Evolutionary conservation across 768 basidiomycete genomes (phyloP).

Genomic region (Psilocybe cubensis): DNA sequence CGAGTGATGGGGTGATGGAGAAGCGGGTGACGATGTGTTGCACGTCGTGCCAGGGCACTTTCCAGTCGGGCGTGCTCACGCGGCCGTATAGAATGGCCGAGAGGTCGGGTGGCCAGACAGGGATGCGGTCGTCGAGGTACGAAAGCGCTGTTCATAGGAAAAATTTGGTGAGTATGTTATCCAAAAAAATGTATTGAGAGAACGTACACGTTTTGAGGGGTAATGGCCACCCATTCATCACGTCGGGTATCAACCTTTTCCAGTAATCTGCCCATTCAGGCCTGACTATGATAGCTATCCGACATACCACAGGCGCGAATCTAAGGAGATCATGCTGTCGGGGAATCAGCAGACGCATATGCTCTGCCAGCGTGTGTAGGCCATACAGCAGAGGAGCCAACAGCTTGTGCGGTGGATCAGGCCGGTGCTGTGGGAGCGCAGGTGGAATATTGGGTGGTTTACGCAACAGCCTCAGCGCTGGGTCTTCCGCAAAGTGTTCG

Average conservation of each 20-base stretch:
- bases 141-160: constrained; percentile 43
- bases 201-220: constrained; percentile 44
- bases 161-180: constrained; percentile 2
- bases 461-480: constrained; percentile 49
- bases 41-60: constrained; percentile 53
- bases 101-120: constrained; percentile 80
- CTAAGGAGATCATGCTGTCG: constrained; percentile 57
- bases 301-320: constrained; percentile 67
- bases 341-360: constrained; percentile 60
- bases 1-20: constrained; percentile 56
- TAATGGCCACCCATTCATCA: constrained; percentile 62
- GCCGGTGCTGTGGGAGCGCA: constrained; percentile 22
- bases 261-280: constrained; percentile 94
- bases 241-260: constrained; percentile 77
- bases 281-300: constrained; percentile 62
- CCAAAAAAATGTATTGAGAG: background rate
- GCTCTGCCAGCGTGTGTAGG: constrained; percentile 80
- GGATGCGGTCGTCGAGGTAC: constrained; percentile 69
- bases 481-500: constrained; percentile 60
- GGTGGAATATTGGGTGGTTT: constrained; percentile 28
- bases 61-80: constrained; percentile 72
- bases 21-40: constrained; percentile 50
- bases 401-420: constrained; percentile 41
- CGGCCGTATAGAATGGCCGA: constrained; percentile 64
- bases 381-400: constrained; percentile 69